Evolutionary conservation across 1,284 basidiomycete genomes (phyloP).

Genomic region (Ustilago crameri): DNA sequence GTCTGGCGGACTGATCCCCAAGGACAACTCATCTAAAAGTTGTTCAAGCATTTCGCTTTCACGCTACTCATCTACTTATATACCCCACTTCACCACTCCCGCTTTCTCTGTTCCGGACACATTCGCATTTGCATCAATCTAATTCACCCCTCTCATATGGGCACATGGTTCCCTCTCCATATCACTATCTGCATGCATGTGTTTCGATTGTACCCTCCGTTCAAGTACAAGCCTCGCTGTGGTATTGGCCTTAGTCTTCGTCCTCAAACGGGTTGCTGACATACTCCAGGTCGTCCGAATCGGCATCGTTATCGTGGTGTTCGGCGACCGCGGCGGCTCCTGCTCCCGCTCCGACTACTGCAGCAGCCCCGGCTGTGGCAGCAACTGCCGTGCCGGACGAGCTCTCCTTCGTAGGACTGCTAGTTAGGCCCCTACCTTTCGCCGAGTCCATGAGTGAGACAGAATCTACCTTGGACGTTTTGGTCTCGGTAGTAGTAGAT

Average conservation of each 20-base stretch:
- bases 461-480: conserved; percentile 21
- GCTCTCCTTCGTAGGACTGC: conserved; percentile 21
- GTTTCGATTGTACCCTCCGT: no score
- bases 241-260: conserved; percentile 57
- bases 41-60: not conserved
- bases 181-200: not conserved
- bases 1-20: conserved; percentile 52
- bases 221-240: no score
- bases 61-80: not conserved
- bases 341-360: conserved; percentile 4
- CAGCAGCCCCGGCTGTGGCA: conserved; percentile 10
- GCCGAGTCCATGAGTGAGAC: conserved; percentile 48
- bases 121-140: not conserved
- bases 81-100: not conserved
- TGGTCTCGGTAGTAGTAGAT: not conserved
- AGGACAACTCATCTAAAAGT: conserved; percentile 13
- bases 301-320: conserved; percentile 24
- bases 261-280: conserved; percentile 63
- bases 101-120: not conserved
- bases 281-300: conserved; percentile 58
- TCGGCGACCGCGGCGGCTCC: conserved; percentile 2
- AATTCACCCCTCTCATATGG: no score
- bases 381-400: not conserved
- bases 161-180: no score
- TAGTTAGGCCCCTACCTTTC: conserved; percentile 40